Conservation (phyloP, 495 filamentous ascomycete genomes). For the Podospora conica region DNA sequence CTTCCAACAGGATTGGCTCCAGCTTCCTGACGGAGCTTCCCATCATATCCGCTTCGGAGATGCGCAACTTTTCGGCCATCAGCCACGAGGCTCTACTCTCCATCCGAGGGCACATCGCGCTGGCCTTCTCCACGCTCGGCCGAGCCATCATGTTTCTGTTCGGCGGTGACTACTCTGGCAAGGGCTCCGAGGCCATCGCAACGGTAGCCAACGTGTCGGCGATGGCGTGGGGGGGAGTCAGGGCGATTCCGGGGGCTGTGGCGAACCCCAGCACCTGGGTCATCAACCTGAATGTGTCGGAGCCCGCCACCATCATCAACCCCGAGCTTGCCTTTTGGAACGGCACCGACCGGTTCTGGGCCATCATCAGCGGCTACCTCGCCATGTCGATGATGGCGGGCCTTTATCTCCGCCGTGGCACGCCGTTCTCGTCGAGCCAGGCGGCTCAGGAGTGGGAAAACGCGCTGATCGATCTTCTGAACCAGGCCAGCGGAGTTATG, state of each 20-base stretch:
- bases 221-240: constrained; percentile 13
- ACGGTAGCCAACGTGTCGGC: constrained; percentile 3
- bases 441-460: constrained; percentile 69
- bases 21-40: constrained; percentile 36
- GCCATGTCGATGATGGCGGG: constrained; percentile 66
- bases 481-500: constrained; percentile 92
- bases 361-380: constrained; percentile 73
- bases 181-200: constrained; percentile 15
- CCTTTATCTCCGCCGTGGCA: constrained; percentile 67
- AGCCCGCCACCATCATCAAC: constrained; percentile 39
- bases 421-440: constrained; percentile 56
- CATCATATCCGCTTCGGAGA: constrained; percentile 34
- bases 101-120: constrained; percentile 32
- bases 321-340: constrained; percentile 69
- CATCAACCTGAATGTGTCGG: constrained; percentile 42
- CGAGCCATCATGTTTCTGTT: constrained; percentile 25
- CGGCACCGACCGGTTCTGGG: constrained; percentile 67
- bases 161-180: constrained; percentile 27
- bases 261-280: constrained; percentile 41
- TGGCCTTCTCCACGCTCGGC: constrained; percentile 21
- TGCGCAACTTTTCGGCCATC: constrained; percentile 43
- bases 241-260: constrained; percentile 13
- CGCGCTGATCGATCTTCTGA: constrained; percentile 70
- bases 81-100: constrained; percentile 41
- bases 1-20: constrained; percentile 33